Conservation (phyloP, 2,329 filamentous ascomycete species). For the Moelleriella libera region DNA sequence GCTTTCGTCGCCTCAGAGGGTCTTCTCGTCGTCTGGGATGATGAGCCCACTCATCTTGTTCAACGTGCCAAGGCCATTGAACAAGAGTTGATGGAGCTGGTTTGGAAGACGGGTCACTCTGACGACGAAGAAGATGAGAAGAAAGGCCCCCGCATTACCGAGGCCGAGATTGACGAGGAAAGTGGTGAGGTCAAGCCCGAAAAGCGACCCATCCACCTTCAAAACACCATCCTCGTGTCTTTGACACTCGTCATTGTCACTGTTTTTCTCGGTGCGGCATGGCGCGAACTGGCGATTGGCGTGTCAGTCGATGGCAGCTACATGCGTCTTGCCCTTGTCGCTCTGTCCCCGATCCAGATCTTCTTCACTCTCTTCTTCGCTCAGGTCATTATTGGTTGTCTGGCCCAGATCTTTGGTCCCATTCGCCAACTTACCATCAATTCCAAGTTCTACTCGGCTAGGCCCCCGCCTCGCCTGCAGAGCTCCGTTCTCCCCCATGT, state of each 20-base stretch:
- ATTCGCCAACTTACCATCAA: conserved; percentile 60
- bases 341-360: conserved; percentile 55
- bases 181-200: conserved; percentile 53
- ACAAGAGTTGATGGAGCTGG: conserved; percentile 61
- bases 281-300: conserved; percentile 55
- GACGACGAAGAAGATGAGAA: conserved; percentile 41
- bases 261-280: conserved; percentile 54
- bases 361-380: conserved; percentile 76
- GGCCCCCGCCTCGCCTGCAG: conserved; percentile 48
- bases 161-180: conserved; percentile 55
- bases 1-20: conserved; percentile 62
- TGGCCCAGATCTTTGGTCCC: conserved; percentile 64
- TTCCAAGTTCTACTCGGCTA: conserved; percentile 70
- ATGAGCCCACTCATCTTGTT: conserved; percentile 59
- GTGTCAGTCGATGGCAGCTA: conserved; percentile 49
- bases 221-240: conserved; percentile 55
- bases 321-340: conserved; percentile 48
- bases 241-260: conserved; percentile 53
- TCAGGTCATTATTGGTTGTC: conserved; percentile 62
- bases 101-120: conserved; percentile 50
- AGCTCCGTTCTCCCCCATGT: conserved; percentile 49
- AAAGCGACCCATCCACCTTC: conserved; percentile 50
- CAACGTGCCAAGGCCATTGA: conserved; percentile 59
- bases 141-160: conserved; percentile 26
- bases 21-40: conserved; percentile 69